These are phyloP conservation scores for Musa beccarii DNA, from an alignment of 176 grass and related monocot genomes.

Conservation along the genomic window DNA sequence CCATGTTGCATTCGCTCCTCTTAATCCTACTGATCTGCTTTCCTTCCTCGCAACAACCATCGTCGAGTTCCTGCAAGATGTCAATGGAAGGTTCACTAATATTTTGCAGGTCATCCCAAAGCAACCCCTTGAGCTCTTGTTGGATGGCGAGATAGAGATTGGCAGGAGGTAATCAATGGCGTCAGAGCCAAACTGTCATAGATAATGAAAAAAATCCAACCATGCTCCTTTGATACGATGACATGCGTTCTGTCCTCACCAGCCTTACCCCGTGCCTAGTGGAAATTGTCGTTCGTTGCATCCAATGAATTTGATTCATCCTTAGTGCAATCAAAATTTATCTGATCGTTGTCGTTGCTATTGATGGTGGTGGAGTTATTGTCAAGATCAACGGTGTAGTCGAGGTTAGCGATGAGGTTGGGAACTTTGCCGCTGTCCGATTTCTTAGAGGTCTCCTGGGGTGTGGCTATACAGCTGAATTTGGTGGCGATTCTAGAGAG, in stretches of 20 bases:
- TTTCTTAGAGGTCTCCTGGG: background rate
- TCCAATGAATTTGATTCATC: too few relatives aligned
- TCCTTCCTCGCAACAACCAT: background rate
- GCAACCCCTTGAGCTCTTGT: constrained; percentile 51
- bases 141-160: constrained; percentile 49
- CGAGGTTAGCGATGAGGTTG: background rate
- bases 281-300: too few relatives aligned
- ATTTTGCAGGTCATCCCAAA: constrained; percentile 41
- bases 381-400: background rate
- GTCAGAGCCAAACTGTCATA: constrained; percentile 10
- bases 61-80: constrained; percentile 1
- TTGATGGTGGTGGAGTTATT: background rate
- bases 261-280: constrained; percentile 64
- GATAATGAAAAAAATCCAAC: constrained; percentile 80
- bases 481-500: constrained; percentile 14
- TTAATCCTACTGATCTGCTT: background rate
- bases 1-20: background rate
- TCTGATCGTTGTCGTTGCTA: background rate
- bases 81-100: background rate
- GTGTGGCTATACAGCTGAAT: constrained; percentile 10
- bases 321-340: too few relatives aligned
- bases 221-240: constrained; percentile 64
- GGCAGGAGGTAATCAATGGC: constrained; percentile 54
- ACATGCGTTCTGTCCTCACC: constrained; percentile 76
- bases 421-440: background rate